Evolutionary conservation across 345 rosid species (phyloP).

Genomic region (Geranium rotundifolium): DNA sequence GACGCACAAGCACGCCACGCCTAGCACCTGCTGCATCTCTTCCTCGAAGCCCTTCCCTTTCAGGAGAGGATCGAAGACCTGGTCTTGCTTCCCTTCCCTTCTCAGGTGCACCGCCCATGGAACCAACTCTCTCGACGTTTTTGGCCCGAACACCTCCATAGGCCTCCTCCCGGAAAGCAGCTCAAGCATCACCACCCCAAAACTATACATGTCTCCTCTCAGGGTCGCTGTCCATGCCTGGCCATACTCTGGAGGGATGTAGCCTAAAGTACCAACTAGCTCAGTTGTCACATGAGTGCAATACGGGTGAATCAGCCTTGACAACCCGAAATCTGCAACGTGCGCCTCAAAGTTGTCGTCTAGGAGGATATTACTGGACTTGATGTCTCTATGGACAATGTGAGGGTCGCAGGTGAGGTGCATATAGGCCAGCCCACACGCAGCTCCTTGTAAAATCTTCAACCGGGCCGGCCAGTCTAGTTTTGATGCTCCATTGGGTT

Average conservation of each 20-base stretch:
- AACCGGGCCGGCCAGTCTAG: conserved; percentile 37
- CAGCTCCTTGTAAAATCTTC: conserved; percentile 26
- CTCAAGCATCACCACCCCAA: conserved; percentile 40
- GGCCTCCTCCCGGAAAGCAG: conserved; percentile 36
- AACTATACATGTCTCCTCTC: conserved; percentile 41
- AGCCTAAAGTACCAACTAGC: conserved; percentile 36
- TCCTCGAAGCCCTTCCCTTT: conserved; percentile 30
- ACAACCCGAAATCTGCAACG: conserved; percentile 35
- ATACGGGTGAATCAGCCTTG: conserved; percentile 35
- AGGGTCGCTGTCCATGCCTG: conserved; percentile 40
- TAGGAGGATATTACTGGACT: conserved; percentile 40
- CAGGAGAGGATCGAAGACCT: conserved; percentile 27
- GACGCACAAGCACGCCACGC: conserved; percentile 32
- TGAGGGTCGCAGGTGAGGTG: conserved; percentile 24
- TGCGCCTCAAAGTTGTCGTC: conserved; percentile 34
- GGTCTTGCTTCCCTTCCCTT: conserved; percentile 23
- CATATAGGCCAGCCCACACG: conserved; percentile 34
- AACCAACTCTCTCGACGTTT: conserved; percentile 28
- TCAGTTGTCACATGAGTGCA: conserved; percentile 37
- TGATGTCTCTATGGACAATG: conserved; percentile 42
- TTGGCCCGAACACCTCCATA: conserved; percentile 27
- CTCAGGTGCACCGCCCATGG: conserved; percentile 31
- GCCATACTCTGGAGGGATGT: conserved; percentile 39
- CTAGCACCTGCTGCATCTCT: conserved; percentile 29
- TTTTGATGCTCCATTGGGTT: conserved; percentile 23